These are phyloP conservation scores for Globisporangium echinulatum DNA, from an alignment of 352 stramenopile species.

Conservation along the genomic window DNA sequence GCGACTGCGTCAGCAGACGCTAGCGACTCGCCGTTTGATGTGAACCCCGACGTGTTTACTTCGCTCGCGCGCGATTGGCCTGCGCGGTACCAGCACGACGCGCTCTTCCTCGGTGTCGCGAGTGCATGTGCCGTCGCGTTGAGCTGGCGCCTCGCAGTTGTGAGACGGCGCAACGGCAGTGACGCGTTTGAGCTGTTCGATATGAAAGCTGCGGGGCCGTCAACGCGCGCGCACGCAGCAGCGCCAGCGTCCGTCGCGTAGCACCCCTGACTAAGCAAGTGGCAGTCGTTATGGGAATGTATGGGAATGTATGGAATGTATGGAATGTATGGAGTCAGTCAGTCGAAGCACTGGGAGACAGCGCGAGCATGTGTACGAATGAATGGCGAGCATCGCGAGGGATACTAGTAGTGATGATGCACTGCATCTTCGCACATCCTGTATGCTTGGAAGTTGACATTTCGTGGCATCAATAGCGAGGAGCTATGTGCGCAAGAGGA, in stretches of 20 bases:
- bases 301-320: no score
- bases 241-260: background rate
- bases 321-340: no score
- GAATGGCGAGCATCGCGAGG: no score
- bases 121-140: constrained; percentile 3
- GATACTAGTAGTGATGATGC: no score
- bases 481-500: no score
- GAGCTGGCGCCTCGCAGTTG: constrained; percentile 1
- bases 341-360: no score
- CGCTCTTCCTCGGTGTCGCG: constrained; percentile 2
- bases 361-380: no score
- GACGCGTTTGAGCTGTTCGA: constrained; percentile 13
- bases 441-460: no score
- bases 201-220: constrained; percentile 1
- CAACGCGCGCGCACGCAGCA: background rate
- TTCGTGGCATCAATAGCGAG: no score
- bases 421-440: no score
- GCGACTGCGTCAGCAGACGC: background rate
- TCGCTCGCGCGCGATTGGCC: constrained; percentile 11
- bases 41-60: constrained; percentile 11
- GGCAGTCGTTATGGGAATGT: no score
- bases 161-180: background rate
- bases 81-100: constrained; percentile 4
- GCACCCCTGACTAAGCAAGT: background rate
- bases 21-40: constrained; percentile 6